Base-by-base conservation (phyloP, 1,139 yeast genomes). In the Yarrowia galli region DNA sequence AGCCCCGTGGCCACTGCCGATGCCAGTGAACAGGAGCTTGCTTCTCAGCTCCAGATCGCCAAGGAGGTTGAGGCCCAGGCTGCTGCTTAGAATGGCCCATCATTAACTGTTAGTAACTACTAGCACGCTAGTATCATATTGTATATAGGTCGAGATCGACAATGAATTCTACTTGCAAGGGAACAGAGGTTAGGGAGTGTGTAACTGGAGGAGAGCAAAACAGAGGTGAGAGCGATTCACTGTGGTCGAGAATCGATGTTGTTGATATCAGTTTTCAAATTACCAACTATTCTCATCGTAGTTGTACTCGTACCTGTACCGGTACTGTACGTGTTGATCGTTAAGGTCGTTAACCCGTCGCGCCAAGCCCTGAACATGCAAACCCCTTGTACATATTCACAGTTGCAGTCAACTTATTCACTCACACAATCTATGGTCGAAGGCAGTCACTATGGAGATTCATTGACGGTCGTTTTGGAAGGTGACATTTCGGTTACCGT, bases 1-100 rank as follows among this genome's bases (percentile, higher is more conserved):
- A 65, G 71, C 3, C 76, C 76, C 3, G 75, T 73, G 8, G 71
- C 68, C 43, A 65, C 68, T 1, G 64, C 68, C 42, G 56, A 56
- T 3, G 56, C 63, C 49, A 51, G 46, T 13, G 60, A 64, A 18
- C 53, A 38, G 43, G 64, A 58, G 20, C 46, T 58, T 15, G 64
- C 64, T 3, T 23, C 64, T 12, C 64, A 58, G 42, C 51, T 38
- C 25, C 45, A 36, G 60, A 46, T 63, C 12, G 45, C 56, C 45
- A 48, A 48, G 67, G 67, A 63, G 51, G 40, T 43, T 16, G 51
- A 58, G 49, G 49, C 48, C 38, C 46, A 25, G 23, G 63, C 42
- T 20, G 58, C 48, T n/a, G 63, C 49, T 18, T 38, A n/a, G 12
- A 18, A n/a, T n/a, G 2, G 60, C 28, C 3, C 10, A n/a, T 12